Conservation (phyloP, 768 basidiomycete genomes). For the Leccinum longicurvipes region DNA sequence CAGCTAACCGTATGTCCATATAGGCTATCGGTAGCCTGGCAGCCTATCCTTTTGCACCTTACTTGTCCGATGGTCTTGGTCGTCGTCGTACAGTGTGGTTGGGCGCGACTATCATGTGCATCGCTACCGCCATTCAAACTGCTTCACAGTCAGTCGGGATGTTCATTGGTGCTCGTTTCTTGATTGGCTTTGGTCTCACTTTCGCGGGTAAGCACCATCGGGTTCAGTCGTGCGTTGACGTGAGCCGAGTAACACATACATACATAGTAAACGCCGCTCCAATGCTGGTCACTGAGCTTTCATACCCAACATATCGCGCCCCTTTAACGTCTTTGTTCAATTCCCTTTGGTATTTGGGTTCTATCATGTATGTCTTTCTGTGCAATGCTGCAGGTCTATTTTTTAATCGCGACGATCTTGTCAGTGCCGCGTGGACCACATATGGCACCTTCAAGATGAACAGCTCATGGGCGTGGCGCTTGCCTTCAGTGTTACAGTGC, state of each 20-base stretch:
- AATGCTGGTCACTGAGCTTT: neutral
- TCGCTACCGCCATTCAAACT: neutral
- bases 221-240: neutral
- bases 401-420: no score
- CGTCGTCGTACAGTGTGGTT: neutral
- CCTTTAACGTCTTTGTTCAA: neutral
- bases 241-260: neutral
- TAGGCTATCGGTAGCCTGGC: neutral
- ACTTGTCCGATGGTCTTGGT: neutral
- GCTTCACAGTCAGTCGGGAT: neutral
- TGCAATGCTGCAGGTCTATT: no score
- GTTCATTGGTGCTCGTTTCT: neutral
- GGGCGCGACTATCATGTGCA: neutral
- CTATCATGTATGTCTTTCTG: no score
- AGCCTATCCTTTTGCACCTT: neutral
- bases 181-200: neutral
- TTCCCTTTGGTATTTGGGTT: neutral
- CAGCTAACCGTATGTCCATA: neutral
- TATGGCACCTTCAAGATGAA: no score
- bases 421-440: no score
- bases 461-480: no score
- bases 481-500: no score
- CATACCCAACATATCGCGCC: neutral
- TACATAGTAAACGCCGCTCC: neutral
- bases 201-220: neutral